phyloP scores from a whole-genome alignment of 176 grass and related monocot species.

The Triticum monococcum region DNA sequence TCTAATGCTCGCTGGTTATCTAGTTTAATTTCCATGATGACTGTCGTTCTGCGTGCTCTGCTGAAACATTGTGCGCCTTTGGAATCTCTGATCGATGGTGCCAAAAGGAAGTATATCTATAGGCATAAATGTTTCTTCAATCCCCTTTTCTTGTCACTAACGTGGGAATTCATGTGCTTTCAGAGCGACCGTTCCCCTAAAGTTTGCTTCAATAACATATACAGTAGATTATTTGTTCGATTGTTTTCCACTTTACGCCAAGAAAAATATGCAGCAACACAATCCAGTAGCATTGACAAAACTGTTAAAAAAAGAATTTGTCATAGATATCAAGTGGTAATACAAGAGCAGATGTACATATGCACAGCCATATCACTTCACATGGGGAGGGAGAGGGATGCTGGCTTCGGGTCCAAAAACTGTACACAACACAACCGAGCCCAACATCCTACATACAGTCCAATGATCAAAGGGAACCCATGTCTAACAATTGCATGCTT shows the following conservation, averaged over 20 bases:
- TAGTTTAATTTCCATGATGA: background rate
- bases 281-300: background rate
- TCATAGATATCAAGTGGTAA: background rate
- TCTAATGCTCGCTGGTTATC: background rate
- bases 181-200: too few relatives aligned
- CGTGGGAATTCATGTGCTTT: background rate
- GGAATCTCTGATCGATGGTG: background rate
- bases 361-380: conserved; percentile 16
- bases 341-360: conserved; percentile 6
- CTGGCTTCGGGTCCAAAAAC: background rate
- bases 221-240: background rate
- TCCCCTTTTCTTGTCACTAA: background rate
- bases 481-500: background rate
- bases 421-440: background rate
- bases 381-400: background rate
- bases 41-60: background rate
- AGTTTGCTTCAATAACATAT: background rate
- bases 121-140: too few relatives aligned
- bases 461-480: background rate
- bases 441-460: background rate
- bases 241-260: background rate
- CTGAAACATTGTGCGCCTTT: background rate
- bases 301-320: background rate
- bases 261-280: background rate
- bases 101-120: too few relatives aligned